Base-by-base conservation (phyloP, 1,139 yeast genomes). In the Groenewaldozyma sp. region DNA sequence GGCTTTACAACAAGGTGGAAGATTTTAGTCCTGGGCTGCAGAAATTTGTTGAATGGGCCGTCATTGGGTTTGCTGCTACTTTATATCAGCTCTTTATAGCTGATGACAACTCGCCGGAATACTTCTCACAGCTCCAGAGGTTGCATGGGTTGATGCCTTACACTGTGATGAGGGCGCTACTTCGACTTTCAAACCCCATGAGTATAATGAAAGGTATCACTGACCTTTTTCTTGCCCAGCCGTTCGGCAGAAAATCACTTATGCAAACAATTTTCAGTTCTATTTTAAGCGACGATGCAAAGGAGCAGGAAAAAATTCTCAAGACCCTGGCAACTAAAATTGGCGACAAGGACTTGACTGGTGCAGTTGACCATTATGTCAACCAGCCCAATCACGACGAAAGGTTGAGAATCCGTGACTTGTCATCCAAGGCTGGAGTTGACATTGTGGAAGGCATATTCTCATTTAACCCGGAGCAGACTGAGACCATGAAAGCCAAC, bases 131-230 rank as follows among this genome's bases (percentile, higher is more conserved):
- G 54, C 67, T 82, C 24, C 73, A 73, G 45, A 73, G 78, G 44
- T 64, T 88, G 37, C 95, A 88, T 59, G 62, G 70, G 26, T 55
- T 83, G 44, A 74, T 87, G 62, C 97, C 96, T 0, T 87, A 87
- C 56, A 65, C 72, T 1, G 56, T 87, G 35, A 73, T 87, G 58
- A 78, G 79, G 38, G 84, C 84, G 14, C 79, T 88, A 24, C 61
- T 88, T 49, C 71, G 76, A 51, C 78, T 79, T 48, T 83, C 96
- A 1, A 88, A 88, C 54, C 97, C 97, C 3, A 76, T 86, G 61
- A 75, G 82, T 37, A 77, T 88, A 29, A 75, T 84, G 63, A 81
- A 87, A 42, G 76, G 82, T 20, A 44, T 87, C 52, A 70, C 87
- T 24, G 95, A 86, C 53, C 58, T 88, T 43, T 74, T 88, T 46